Conservation (phyloP, 148 eudicot genomes). For the Suaeda aralocaspica region DNA sequence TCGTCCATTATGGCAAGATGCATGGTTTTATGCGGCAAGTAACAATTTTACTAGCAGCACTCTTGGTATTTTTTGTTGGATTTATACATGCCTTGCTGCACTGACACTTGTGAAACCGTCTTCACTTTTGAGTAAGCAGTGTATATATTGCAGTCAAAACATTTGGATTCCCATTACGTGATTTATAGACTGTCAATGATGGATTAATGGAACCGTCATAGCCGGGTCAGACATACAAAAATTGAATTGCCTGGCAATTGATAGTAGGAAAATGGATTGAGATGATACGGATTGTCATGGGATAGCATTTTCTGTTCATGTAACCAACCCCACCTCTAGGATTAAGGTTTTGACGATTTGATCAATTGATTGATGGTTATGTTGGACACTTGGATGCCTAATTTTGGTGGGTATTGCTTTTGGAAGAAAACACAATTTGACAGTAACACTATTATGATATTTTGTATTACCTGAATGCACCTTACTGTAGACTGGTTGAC, state of each 20-base stretch:
- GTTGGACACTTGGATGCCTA: not conserved
- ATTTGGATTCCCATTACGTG: not conserved
- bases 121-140: not conserved
- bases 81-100: not conserved
- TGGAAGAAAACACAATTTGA: not conserved
- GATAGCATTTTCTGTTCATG: too few species aligned
- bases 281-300: too few species aligned
- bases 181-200: not conserved
- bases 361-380: too few species aligned
- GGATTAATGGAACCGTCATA: too few species aligned
- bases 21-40: slow-evolving; percentile 98
- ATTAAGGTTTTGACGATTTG: not conserved
- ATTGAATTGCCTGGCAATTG: too few species aligned
- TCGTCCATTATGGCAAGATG: slow-evolving; percentile 92
- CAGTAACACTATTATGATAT: not conserved
- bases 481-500: not conserved
- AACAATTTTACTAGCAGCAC: slow-evolving; percentile 25
- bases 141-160: not conserved
- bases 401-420: not conserved
- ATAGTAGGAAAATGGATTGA: too few species aligned
- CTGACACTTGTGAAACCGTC: not conserved
- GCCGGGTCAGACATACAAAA: not conserved
- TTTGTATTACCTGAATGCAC: not conserved
- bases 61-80: slow-evolving; percentile 2
- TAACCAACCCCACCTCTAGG: too few species aligned